phyloP scores from a whole-genome alignment of 306 rosid species.

The Lablab purpureus region DNA sequence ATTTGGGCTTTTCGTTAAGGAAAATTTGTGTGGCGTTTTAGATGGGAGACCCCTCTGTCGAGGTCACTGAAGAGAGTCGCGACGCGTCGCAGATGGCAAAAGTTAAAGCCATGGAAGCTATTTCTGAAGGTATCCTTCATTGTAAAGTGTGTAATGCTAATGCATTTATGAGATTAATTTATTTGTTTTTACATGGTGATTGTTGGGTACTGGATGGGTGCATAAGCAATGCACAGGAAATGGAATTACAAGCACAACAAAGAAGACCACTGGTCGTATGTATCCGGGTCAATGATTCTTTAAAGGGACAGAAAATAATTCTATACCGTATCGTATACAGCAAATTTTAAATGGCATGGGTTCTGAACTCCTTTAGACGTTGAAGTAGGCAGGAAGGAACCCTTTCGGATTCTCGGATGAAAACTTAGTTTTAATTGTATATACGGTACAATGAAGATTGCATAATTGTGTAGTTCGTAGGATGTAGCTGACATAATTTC shows the following conservation, averaged over 20 bases:
- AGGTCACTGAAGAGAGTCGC: slow-evolving; percentile 82
- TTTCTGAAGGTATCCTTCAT: slow-evolving; percentile 68
- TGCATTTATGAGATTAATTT: slow-evolving; percentile 5
- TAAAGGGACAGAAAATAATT: background rate
- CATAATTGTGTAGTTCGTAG: background rate
- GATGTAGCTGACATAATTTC: background rate
- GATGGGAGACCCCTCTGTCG: slow-evolving; percentile 84
- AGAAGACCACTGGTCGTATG: background rate
- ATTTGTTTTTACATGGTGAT: slow-evolving; percentile 9
- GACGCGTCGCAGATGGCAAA: slow-evolving; percentile 80
- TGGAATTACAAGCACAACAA: background rate
- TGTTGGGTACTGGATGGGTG: slow-evolving; percentile 21
- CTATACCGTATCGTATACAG: background rate
- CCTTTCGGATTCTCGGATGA: background rate
- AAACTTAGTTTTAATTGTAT: background rate
- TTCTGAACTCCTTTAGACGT: background rate
- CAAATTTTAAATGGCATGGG: background rate
- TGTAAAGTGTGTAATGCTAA: background rate
- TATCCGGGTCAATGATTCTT: background rate
- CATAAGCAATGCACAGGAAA: background rate
- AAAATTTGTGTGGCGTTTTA: slow-evolving; percentile 43
- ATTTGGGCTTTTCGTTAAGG: background rate
- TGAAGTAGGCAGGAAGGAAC: slow-evolving; percentile 8
- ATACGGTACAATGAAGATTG: background rate
- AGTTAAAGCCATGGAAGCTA: slow-evolving; percentile 76